phyloP scores from a whole-genome alignment of 495 filamentous ascomycete species.

The Sordaria brevicollis region DNA sequence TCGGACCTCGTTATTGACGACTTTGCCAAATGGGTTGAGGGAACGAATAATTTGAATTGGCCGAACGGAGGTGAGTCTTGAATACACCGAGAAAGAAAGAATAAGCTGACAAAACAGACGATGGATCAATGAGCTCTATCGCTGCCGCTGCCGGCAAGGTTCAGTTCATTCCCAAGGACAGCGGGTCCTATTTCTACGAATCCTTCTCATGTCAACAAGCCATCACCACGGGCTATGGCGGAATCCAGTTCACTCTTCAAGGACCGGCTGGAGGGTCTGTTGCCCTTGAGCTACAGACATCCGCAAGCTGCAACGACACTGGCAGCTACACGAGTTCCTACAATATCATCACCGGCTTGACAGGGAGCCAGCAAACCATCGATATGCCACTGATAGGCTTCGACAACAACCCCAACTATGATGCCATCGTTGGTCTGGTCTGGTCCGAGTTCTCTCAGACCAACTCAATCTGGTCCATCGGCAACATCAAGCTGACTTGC shows the following conservation, averaged over 20 bases:
- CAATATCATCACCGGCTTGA: conserved; percentile 36
- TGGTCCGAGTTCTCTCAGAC: conserved; percentile 40
- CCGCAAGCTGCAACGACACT: conserved; percentile 26
- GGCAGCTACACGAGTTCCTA: conserved; percentile 37
- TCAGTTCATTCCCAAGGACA: conserved; percentile 39
- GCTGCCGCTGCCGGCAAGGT: conserved; percentile 35
- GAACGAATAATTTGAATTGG: conserved; percentile 38
- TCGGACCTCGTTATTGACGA: conserved; percentile 46
- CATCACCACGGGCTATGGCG: conserved; percentile 35
- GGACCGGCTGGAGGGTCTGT: conserved; percentile 40
- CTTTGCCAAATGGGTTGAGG: conserved; percentile 40
- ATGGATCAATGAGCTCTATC: conserved; percentile 43
- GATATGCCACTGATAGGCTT: conserved; percentile 43
- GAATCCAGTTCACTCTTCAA: conserved; percentile 44
- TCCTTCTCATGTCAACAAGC: conserved; percentile 41
- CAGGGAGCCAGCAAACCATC: conserved; percentile 40
- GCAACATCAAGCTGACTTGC: conserved; percentile 43
- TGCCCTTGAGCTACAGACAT: conserved; percentile 46
- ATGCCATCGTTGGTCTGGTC: conserved; percentile 40
- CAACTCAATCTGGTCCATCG: conserved; percentile 38
- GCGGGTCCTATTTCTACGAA: conserved; percentile 48
- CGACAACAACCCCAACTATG: conserved; percentile 35
- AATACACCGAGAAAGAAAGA: neutral
- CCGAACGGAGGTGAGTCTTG: conserved; percentile 33
- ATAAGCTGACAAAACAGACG: conserved; percentile 32